Conservation (phyloP, 257 asterid genomes). For the Ilex asprella region DNA sequence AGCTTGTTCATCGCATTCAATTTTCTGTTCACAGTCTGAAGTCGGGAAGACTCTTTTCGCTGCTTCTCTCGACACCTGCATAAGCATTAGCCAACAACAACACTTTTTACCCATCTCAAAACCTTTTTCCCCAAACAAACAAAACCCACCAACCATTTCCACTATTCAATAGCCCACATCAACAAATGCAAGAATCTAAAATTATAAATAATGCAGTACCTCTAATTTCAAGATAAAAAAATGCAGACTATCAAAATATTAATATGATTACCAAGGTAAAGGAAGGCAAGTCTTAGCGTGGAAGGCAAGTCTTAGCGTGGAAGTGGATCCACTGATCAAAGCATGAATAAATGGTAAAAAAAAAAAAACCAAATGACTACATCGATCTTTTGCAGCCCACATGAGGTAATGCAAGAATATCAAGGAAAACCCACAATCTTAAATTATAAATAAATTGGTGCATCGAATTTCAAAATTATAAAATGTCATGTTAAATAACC, state of each 20-base stretch:
- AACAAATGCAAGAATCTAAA: background rate
- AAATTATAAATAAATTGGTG: too few relatives aligned
- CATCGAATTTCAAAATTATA: too few relatives aligned
- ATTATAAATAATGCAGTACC: background rate
- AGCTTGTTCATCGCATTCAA: background rate
- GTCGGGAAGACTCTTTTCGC: background rate
- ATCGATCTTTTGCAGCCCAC: background rate
- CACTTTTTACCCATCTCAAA: background rate
- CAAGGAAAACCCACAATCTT: too few relatives aligned
- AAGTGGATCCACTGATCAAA: too few relatives aligned
- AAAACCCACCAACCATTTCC: background rate
- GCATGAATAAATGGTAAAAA: too few relatives aligned
- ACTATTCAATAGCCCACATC: background rate
- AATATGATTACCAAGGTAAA: too few relatives aligned
- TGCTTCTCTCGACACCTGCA: slow-evolving; percentile 3
- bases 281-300: too few relatives aligned
- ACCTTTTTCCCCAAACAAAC: background rate
- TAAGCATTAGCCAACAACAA: background rate
- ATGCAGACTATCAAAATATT: background rate
- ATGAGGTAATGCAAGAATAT: too few relatives aligned
- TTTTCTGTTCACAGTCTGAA: slow-evolving; percentile 1
- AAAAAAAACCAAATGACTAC: background rate
- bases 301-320: too few relatives aligned
- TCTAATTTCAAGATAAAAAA: too few relatives aligned
- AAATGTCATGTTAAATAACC: too few relatives aligned